Base-by-base conservation (phyloP, 2,329 filamentous ascomycete genomes). In the Botrytis elliptica region DNA sequence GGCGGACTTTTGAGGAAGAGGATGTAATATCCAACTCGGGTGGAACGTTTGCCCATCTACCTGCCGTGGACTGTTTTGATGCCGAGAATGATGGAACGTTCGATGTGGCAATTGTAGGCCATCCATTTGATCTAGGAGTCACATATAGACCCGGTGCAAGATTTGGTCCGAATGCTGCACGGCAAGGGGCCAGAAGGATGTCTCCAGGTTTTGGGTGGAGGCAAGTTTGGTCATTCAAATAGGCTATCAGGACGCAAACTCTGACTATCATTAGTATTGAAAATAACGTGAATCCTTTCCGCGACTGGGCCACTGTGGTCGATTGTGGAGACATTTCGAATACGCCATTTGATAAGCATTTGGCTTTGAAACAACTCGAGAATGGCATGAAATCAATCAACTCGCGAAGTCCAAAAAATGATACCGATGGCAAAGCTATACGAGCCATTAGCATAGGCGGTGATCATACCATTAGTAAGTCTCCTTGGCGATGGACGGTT, bases 401-500 rank as follows among this genome's bases (percentile, higher is more conserved):
- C 52, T 38, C 52, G 0, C 68, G 72, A 59, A 76, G 74, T 38
- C 74, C 79, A 3, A 79, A 79, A 70, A 79, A 80, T 60, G 71
- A 67, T 8, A 77, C 78, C n/a, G 74, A 74, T 33, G 74, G 71
- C 22, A 77, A 80, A 72, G 76, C 76, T 25, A 74, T 79, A 9
- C 74, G 79, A 52, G 73, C 78, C n/a, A 77, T 81, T 42, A 77
- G 74, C 1, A 78, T 81, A 66, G 79, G 79, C 36, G 79, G 79
- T 38, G 79, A 80, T 73, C 79, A 81, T 71, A 80, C 79, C 9
- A 80, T 80, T n/a, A 80, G 79, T 80, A 70, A 75, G 52, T 25
- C 25, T 62, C 3, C 33, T 9, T 40, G 2, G 38, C 29, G 3
- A 6, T 14, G 9, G 10, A n/a, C n/a, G n/a, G 29, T 46, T 33